phyloP scores from a whole-genome alignment of 371 early-diverging fungal species.

The Mucor saturninus region DNA sequence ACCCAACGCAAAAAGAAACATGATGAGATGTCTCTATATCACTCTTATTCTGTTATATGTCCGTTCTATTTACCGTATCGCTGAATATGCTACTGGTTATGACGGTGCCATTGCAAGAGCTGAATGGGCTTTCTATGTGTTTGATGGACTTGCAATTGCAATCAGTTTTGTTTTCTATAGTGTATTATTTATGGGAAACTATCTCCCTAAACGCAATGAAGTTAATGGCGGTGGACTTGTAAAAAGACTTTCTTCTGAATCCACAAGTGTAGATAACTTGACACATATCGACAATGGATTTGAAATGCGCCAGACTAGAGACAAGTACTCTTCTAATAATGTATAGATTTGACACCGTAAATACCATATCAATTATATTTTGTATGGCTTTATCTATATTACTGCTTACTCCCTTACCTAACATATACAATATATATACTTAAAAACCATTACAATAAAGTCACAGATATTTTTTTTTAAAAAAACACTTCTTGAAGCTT shows the following conservation, averaged over 20 bases:
- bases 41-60: conserved; percentile 23
- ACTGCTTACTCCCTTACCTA: no score
- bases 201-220: conserved; percentile 17
- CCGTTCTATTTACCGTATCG: conserved; percentile 28
- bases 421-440: no score
- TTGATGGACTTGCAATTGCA: conserved; percentile 18
- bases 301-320: background rate
- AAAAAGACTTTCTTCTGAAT: background rate
- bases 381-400: no score
- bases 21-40: conserved; percentile 20
- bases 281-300: background rate
- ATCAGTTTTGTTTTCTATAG: conserved; percentile 13
- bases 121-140: conserved; percentile 32
- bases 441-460: no score
- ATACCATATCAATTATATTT: no score
- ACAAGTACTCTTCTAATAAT: background rate
- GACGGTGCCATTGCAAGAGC: conserved; percentile 9
- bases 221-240: no score
- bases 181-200: conserved; percentile 21
- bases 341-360: background rate
- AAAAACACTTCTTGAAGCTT: no score
- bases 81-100: conserved; percentile 21
- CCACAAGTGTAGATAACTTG: background rate
- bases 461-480: no score
- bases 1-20: conserved; percentile 9